Evolutionary conservation across 768 basidiomycete species (phyloP), one percentile per base, ranked within the genome.

Genomic region (Cantharellus cinnabarinus): DNA sequence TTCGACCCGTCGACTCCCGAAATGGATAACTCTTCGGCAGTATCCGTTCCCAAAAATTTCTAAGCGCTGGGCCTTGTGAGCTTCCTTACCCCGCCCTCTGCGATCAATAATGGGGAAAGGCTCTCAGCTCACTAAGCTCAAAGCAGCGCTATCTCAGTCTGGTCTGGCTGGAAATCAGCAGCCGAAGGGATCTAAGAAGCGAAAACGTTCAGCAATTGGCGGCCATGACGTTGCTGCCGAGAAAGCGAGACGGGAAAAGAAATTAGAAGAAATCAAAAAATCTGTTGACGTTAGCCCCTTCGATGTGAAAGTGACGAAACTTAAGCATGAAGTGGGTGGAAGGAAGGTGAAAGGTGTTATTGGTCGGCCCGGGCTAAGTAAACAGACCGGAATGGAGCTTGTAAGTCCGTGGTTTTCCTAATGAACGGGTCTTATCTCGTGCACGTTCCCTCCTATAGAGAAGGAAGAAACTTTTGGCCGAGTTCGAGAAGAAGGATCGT

Each of bases 321-420:
- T 89, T 48, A 93, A 90, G 72, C 88, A 93, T 68, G 85, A 91
- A 70, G 88, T 95, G 20, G 90, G 88, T 3, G 91, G 93, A 2
- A 72, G 90, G 51, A 87, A 81, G 65, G 70, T 93, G 37, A 89
- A 88, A 65, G 94, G 91, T 48, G 77, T 81, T 0, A 74, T 72
- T 4, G 94, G 94, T 15, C 78, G 78, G 63, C 94, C 94, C 55
- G 85, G 89, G 3, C 79, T 83, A 68, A 89, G 85, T 68, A 89
- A 90, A 67, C 85, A 89, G 66, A 85, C 84, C 55, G 93, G 91
- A 10, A 75, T 97, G 59, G 89, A 95, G 66, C 80, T 29, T 29
- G 20, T 29, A 86, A 75, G 90, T 89, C 65, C 61, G 78, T 70
- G 38, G 7, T 37, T 54, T 7, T 37, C 10, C 35, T 37, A 54